These are phyloP conservation scores for Eimeria necatrix DNA, from an alignment of 169 alveolate genomes.

Conservation along the genomic window DNA sequence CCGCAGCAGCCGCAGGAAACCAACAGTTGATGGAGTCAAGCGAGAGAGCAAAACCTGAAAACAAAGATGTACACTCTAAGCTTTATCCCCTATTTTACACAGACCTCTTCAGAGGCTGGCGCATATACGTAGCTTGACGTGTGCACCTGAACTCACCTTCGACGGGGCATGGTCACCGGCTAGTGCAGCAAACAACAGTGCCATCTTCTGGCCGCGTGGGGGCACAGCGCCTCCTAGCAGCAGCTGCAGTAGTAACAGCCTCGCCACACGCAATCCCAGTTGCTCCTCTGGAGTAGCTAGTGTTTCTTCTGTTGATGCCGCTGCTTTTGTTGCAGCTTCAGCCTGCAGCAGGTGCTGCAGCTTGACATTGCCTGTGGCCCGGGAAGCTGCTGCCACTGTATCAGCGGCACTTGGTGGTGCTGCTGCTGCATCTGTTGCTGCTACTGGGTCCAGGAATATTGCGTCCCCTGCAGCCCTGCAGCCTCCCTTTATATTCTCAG, in stretches of 20 bases:
- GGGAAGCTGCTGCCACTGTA: constrained; percentile 51
- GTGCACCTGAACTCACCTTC: constrained; percentile 50
- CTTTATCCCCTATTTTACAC: not conserved
- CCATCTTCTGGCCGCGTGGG: constrained; percentile 82
- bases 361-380: constrained; percentile 67
- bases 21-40: constrained; percentile 83
- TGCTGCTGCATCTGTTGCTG: constrained; percentile 39
- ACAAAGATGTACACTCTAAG: not conserved
- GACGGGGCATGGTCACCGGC: constrained; percentile 83
- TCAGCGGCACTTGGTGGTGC: not conserved
- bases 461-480: constrained; percentile 80
- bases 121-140: too few relatives aligned
- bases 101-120: too few relatives aligned
- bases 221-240: constrained; percentile 83
- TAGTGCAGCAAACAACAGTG: constrained; percentile 84
- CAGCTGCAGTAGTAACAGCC: constrained; percentile 82
- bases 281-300: constrained; percentile 56
- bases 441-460: not conserved
- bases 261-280: constrained; percentile 83
- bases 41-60: constrained; percentile 82
- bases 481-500: constrained; percentile 89
- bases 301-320: not conserved
- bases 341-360: constrained; percentile 46
- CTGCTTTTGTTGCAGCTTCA: not conserved
- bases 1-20: constrained; percentile 82